phyloP scores from a whole-genome alignment of 257 asterid genomes.

The Jaltomata sinuosa region DNA sequence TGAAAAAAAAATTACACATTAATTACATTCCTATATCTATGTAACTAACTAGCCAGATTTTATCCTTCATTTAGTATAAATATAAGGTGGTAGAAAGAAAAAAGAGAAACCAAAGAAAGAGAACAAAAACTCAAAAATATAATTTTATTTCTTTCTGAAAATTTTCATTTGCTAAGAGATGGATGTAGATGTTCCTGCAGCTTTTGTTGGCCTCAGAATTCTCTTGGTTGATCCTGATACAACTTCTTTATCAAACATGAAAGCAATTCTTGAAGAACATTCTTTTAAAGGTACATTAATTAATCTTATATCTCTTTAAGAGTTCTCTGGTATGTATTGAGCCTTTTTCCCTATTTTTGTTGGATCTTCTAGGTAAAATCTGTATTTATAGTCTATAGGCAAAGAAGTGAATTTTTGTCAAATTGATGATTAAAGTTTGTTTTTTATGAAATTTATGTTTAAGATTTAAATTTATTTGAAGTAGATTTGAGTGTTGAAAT shows the following conservation, averaged over 20 bases:
- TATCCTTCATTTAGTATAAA: neutral
- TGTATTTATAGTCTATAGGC: neutral
- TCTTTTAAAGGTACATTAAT: too few species aligned
- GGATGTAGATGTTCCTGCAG: neutral
- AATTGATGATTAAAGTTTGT: neutral
- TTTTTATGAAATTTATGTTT: neutral
- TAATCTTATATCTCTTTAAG: neutral
- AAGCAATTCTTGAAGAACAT: too few species aligned
- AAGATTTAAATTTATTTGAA: neutral
- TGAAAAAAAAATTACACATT: too few species aligned
- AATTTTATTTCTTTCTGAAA: neutral
- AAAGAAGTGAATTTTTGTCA: neutral
- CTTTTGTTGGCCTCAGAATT: too few species aligned
- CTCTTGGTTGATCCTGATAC: too few species aligned
- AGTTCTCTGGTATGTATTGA: too few species aligned
- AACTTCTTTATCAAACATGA: too few species aligned
- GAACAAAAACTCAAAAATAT: neutral
- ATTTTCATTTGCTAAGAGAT: neutral
- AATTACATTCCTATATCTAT: neutral
- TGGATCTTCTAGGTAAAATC: neutral
- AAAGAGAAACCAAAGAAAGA: neutral
- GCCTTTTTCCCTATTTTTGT: neutral
- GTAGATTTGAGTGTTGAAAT: neutral
- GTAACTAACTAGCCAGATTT: neutral
- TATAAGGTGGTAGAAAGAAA: neutral